Conservation (phyloP, 306 rosid species). For the Vicia villosa region DNA sequence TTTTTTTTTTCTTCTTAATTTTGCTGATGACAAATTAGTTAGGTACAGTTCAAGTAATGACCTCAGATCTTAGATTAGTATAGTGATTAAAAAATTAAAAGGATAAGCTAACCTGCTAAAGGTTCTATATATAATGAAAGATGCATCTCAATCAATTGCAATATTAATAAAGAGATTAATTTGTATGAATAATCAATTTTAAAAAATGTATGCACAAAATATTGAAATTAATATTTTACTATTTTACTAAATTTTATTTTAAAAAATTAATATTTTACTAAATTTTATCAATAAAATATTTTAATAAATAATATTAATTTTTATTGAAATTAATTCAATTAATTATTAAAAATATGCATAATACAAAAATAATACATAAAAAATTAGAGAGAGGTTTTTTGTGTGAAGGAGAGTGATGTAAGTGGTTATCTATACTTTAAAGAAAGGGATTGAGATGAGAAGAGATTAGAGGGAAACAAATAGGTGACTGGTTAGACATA, state of each 20-base stretch:
- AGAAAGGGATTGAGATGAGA: conserved; percentile 1
- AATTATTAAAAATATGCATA: too few relatives aligned
- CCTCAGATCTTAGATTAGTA: conserved; percentile 22
- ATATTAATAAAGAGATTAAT: too few relatives aligned
- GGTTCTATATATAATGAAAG: background rate
- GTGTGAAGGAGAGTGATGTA: background rate
- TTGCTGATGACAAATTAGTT: conserved; percentile 22
- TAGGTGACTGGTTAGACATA: conserved; percentile 40
- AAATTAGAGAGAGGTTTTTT: too few relatives aligned
- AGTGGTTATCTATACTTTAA: conserved; percentile 5
- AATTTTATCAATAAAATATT: too few relatives aligned
- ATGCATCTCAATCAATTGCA: conserved; percentile 1
- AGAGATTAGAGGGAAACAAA: background rate
- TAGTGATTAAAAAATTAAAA: background rate
- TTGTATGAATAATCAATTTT: too few relatives aligned
- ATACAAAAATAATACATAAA: too few relatives aligned
- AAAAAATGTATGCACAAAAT: too few relatives aligned
- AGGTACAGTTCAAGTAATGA: conserved; percentile 33
- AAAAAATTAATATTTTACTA: too few relatives aligned
- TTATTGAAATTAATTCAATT: too few relatives aligned
- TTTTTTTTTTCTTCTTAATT: background rate
- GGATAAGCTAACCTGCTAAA: background rate
- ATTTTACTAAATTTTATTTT: too few relatives aligned
- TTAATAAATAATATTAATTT: too few relatives aligned
- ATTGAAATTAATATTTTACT: too few relatives aligned